phyloP scores from a whole-genome alignment of 805 yeast species.

The Sugiyamaella mastotermitis region DNA sequence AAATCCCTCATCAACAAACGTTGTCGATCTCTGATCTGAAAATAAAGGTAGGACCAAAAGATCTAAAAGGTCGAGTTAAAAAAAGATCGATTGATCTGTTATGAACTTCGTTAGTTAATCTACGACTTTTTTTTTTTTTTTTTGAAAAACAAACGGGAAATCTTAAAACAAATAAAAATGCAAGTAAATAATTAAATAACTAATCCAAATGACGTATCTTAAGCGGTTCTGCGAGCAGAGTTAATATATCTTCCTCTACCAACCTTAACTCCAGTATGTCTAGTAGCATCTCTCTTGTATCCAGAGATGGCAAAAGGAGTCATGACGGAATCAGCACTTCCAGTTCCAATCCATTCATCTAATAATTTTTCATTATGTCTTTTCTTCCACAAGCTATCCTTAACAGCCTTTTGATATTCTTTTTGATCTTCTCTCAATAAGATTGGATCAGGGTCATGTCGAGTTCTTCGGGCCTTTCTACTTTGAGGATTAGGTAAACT shows the following conservation, averaged over 20 bases:
- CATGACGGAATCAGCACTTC: constrained; percentile 67
- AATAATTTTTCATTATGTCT: constrained; percentile 79
- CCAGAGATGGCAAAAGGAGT: constrained; percentile 79
- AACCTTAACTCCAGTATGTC: constrained; percentile 64
- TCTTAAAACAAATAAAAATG: no score
- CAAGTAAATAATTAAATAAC: no score
- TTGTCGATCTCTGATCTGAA: no score
- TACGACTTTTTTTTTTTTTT: no score
- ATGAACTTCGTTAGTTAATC: no score
- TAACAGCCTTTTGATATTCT: constrained; percentile 82
- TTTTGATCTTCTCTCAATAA: constrained; percentile 88
- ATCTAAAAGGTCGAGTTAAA: no score
- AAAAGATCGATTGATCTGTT: no score
- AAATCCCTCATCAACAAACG: no score
- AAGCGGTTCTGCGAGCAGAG: no score
- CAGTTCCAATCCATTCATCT: constrained; percentile 92
- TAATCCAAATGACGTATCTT: no score
- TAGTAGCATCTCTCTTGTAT: constrained; percentile 39
- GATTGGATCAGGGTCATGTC: constrained; percentile 77
- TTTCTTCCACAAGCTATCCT: constrained; percentile 82
- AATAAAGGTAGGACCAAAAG: no score
- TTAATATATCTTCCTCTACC: constrained; percentile 83
- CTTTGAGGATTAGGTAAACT: constrained; percentile 85
- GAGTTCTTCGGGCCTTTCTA: constrained; percentile 65
- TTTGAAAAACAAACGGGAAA: no score